phyloP scores from a whole-genome alignment of 352 stramenopile genomes.

The Phytophthora aleatoria region DNA sequence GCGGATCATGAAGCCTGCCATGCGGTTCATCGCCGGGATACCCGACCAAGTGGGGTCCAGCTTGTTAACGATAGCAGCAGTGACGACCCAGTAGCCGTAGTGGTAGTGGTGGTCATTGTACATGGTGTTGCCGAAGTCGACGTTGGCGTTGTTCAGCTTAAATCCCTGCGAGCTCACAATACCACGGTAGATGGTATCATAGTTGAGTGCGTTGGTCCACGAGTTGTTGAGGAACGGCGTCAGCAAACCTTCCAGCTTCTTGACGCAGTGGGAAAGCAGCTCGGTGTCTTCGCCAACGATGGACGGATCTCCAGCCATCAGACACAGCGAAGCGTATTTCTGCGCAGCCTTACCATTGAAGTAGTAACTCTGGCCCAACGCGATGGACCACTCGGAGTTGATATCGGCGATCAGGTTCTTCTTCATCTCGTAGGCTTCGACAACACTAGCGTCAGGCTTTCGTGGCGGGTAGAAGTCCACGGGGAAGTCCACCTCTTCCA shows the following conservation, averaged over 20 bases:
- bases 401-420: conserved; percentile 47
- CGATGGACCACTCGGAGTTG: conserved; percentile 42
- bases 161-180: conserved; percentile 57
- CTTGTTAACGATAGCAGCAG: conserved; percentile 47
- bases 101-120: conserved; percentile 66
- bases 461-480: conserved; percentile 57
- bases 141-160: conserved; percentile 39
- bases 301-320: conserved; percentile 47
- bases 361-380: conserved; percentile 54
- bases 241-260: conserved; percentile 44
- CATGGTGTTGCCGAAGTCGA: conserved; percentile 62
- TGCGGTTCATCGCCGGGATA: conserved; percentile 42
- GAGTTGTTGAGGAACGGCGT: conserved; percentile 46
- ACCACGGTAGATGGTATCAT: conserved; percentile 51
- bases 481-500: conserved; percentile 45
- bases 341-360: conserved; percentile 58
- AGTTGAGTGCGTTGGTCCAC: conserved; percentile 52
- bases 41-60: conserved; percentile 43
- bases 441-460: conserved; percentile 30
- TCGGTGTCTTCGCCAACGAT: conserved; percentile 48
- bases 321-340: conserved; percentile 58
- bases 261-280: conserved; percentile 40
- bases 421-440: conserved; percentile 43
- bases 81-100: conserved; percentile 53
- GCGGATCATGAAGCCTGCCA: conserved; percentile 42